Evolutionary conservation across 2,329 filamentous ascomycete genomes (phyloP), one percentile per base, ranked within the genome.

Genomic region (Xylaria sp.): DNA sequence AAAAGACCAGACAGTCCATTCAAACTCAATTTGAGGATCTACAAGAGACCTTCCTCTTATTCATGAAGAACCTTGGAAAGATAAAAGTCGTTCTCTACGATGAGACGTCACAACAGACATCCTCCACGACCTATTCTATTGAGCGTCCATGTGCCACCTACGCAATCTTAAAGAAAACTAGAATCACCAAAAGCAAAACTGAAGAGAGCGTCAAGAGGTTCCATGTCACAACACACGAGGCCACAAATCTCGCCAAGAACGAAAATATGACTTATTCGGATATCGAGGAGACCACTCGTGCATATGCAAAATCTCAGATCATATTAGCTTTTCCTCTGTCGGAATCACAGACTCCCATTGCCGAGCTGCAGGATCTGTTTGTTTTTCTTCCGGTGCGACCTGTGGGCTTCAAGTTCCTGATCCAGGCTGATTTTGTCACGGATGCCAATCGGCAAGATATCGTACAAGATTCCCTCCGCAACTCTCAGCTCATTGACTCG

Each of bases 371-470:
- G 59, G 73, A 82, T 6, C 66, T 85, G 0, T 86, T 82, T 72
- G 81, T 80, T 0, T 86, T 86, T 68, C 71, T 86, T 0, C 85
- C 84, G 0, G 74, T 86, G n/a, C 74, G 80, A 0, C 71, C 74
- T 4, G 75, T 79, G 51, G 82, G 81, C 0, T 85, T 85, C 72
- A 83, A 81, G 76, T 86, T 87, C 51, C 72, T 86, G 1, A 83
- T 87, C 11, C 84, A 87, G 9, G 78, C 82, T 6, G 84, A 87
- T 68, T 87, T 86, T 63, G 82, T 83, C 46, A 85, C 81, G 0
- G 73, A 80, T 17, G 83, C 82, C 3, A 84, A 76, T 68, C 77
- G 85, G 0, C 76, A 86, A 68, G 81, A 83, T 56, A 77, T 86
- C 17, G 73, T 77, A n/a, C 59, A 69, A 0, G 75, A 74, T 2